These are phyloP conservation scores for Leishmania braziliensis DNA, from an alignment of 208 protist genomes.

Conservation along the genomic window DNA sequence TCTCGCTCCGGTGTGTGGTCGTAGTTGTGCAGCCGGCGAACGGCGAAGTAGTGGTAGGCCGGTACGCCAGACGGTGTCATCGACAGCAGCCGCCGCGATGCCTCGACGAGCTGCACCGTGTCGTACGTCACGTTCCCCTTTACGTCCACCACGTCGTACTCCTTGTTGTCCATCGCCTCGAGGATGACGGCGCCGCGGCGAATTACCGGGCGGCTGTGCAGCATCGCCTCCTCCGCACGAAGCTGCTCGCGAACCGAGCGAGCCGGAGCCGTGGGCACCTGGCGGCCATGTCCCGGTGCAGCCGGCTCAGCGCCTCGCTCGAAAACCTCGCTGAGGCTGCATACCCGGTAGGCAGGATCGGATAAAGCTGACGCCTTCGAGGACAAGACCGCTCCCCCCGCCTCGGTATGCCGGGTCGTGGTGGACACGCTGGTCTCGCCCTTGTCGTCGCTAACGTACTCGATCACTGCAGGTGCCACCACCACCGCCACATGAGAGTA, in stretches of 20 bases:
- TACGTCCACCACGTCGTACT: slow-evolving; percentile 58
- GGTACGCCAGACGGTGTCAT: slow-evolving; percentile 19
- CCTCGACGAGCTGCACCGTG: slow-evolving; percentile 69
- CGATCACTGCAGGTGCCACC: slow-evolving; percentile 58
- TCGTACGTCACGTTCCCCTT: slow-evolving; percentile 52
- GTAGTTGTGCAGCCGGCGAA: slow-evolving; percentile 57
- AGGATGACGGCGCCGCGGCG: slow-evolving; percentile 65
- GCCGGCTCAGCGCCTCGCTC: not conserved
- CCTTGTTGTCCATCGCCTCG: slow-evolving; percentile 80
- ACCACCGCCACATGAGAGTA: slow-evolving; percentile 90
- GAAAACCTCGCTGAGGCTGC: slow-evolving; percentile 15
- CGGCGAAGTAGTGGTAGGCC: slow-evolving; percentile 65
- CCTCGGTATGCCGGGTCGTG: not conserved
- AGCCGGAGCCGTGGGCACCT: not conserved
- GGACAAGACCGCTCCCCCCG: not conserved
- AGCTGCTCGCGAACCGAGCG: slow-evolving; percentile 37
- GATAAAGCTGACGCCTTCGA: not conserved
- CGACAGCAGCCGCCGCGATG: slow-evolving; percentile 50
- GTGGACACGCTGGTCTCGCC: not conserved
- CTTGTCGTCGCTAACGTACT: slow-evolving; percentile 24
- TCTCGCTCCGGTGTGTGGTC: slow-evolving; percentile 33
- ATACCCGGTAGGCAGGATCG: slow-evolving; percentile 15
- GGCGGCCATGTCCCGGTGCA: not conserved
- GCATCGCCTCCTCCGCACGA: slow-evolving; percentile 28
- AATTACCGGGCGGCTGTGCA: slow-evolving; percentile 23